phyloP scores from a whole-genome alignment of 371 early-diverging fungal genomes.

The Mucor plumbeus region DNA sequence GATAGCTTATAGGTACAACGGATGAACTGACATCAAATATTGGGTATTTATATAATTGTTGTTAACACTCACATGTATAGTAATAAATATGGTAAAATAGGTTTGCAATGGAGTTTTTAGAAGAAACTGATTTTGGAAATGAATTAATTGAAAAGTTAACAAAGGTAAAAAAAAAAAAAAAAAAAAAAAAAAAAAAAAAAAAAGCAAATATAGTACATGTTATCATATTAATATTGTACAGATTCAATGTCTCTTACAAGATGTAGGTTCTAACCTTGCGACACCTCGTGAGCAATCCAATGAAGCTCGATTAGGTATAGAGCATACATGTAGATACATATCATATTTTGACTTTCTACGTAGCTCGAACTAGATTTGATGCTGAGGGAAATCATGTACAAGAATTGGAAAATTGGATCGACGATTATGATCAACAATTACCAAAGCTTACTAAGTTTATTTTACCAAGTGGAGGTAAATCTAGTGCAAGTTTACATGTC shows the following conservation, averaged over 20 bases:
- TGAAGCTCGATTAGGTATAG: slow-evolving; percentile 57
- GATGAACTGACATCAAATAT: slow-evolving; percentile 59
- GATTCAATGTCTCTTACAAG: slow-evolving; percentile 91
- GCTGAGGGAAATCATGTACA: slow-evolving; percentile 57
- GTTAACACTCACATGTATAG: not conserved
- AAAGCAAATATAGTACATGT: not conserved
- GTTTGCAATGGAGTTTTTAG: slow-evolving; percentile 25
- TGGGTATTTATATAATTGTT: slow-evolving; percentile 33
- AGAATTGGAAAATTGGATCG: slow-evolving; percentile 89
- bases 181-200: slow-evolving; percentile 6
- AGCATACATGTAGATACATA: slow-evolving; percentile 4
- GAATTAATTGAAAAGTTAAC: slow-evolving; percentile 16
- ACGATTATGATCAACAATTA: slow-evolving; percentile 72
- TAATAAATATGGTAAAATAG: slow-evolving; percentile 11
- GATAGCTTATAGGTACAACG: slow-evolving; percentile 48
- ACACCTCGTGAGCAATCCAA: slow-evolving; percentile 78
- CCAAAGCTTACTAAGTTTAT: slow-evolving; percentile 87
- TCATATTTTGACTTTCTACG: not conserved
- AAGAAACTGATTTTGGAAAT: slow-evolving; percentile 17
- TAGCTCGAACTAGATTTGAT: slow-evolving; percentile 81
- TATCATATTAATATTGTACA: slow-evolving; percentile 26
- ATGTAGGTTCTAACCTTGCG: slow-evolving; percentile 89
- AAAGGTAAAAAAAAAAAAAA: slow-evolving; percentile 12
- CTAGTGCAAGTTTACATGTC: slow-evolving; percentile 73
- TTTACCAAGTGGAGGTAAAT: slow-evolving; percentile 82